A percentile compares a stretch with the other conserved stretches of the same genome.
Conservation (phyloP, 2,329 filamentous ascomycete genomes). For the Ilyonectria mors-panacis region DNA sequence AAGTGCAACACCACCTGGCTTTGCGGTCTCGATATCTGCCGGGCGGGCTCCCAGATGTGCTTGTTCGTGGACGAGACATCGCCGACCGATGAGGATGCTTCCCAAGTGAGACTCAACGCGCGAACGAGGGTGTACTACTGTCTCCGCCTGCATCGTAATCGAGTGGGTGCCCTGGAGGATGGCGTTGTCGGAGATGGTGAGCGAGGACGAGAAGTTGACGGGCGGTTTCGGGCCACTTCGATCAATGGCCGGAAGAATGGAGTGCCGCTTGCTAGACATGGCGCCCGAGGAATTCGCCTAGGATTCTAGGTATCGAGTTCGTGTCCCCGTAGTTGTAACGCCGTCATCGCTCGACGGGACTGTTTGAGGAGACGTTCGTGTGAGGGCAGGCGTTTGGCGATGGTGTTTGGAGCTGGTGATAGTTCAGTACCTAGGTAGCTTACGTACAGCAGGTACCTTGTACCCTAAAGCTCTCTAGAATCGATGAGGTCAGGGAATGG, state of each 20-base stretch:
- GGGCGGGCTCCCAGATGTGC: constrained; percentile 66
- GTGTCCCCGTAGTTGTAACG: background rate
- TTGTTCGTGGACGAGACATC: constrained; percentile 86
- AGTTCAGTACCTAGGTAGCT: constrained; percentile 12
- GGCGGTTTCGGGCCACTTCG: constrained; percentile 72
- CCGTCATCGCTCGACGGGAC: constrained; percentile 32
- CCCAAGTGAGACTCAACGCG: constrained; percentile 84
- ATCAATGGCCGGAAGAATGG: constrained; percentile 68
- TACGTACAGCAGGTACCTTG: constrained; percentile 31
- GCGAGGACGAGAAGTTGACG: constrained; percentile 71
- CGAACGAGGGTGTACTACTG: constrained; percentile 88
- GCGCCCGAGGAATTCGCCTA: background rate
- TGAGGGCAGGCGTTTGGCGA: constrained; percentile 13
- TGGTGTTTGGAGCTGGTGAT: background rate
- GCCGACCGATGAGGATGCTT: constrained; percentile 84
- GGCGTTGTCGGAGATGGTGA: constrained; percentile 75
- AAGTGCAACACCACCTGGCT: constrained; percentile 66
- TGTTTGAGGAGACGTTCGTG: background rate
- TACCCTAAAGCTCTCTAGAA: constrained; percentile 20
- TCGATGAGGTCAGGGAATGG: constrained; percentile 47
- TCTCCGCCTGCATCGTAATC: constrained; percentile 83
- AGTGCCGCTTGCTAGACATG: constrained; percentile 68
- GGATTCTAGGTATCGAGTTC: constrained; percentile 20
- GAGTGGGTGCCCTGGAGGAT: constrained; percentile 79
- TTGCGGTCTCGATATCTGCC: constrained; percentile 41